Conservation (phyloP, 164 flowering plant species). For the Aristolochia contorta region DNA sequence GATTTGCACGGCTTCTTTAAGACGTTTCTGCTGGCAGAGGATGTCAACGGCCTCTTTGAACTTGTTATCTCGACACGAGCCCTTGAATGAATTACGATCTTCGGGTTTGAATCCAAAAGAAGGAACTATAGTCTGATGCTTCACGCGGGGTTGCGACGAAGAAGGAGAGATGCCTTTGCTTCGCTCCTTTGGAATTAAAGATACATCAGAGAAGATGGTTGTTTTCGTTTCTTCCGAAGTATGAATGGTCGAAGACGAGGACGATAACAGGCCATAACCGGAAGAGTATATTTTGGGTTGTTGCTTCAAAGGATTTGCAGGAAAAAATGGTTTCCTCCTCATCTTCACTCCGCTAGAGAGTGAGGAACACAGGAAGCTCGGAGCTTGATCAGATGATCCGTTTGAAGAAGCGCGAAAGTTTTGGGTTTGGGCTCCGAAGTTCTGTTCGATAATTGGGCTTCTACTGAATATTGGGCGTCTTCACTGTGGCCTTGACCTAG, state of each 20-base stretch:
- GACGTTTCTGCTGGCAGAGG: constrained; percentile 16
- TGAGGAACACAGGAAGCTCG: too few species aligned
- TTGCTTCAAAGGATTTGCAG: neutral
- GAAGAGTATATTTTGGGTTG: neutral
- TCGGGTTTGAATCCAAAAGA: neutral
- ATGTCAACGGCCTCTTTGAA: constrained; percentile 18
- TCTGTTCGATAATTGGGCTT: too few species aligned
- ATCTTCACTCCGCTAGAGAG: neutral
- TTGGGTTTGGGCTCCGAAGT: too few species aligned
- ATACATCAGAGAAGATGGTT: neutral
- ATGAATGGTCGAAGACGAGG: neutral
- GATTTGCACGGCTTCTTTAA: constrained; percentile 17
- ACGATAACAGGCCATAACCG: neutral
- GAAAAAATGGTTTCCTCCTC: constrained; percentile 1
- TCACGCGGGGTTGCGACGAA: neutral
- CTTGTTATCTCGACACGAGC: constrained; percentile 14
- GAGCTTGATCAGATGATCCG: too few species aligned
- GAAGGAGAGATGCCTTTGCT: neutral
- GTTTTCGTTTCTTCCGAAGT: too few species aligned
- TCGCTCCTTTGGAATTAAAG: neutral
- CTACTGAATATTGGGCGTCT: too few species aligned
- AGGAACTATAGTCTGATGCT: neutral
- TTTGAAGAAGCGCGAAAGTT: too few species aligned
- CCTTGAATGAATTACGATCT: constrained; percentile 1
- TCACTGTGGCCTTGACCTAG: too few species aligned